Evolutionary conservation across 306 rosid species (phyloP), one percentile per base, ranked within the genome.

Genomic region (Vigna unguiculata): DNA sequence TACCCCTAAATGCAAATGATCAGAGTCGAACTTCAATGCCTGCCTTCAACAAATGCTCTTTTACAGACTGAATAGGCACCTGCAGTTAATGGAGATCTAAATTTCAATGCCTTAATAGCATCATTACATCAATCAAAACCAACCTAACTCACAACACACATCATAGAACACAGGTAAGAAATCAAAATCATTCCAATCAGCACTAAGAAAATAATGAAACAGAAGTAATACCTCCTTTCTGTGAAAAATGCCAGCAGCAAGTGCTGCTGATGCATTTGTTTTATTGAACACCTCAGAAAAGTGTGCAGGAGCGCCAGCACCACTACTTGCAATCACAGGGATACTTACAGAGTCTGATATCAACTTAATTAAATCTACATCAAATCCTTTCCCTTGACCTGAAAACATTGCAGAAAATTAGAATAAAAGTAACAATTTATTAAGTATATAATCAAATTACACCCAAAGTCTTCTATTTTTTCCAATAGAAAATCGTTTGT

Each of bases 331-430:
- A 6, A 96, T 96, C 81, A 96, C 99, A 0, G 99, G 99, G 83
- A 96, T 91, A 80, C 74, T 85, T 40, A 91, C 99, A 46, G 97
- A 89, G 75, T 92, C 93, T 57, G 99, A 92, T 77, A 96, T 87
- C 74, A 86, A 72, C 89, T 86, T 82, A 22, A 92, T 55, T 19
- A 96, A 69, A 75, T 89, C 96, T 49, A 85, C 78, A 77, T 96
- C 99, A 73, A 92, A 92, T 46, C 99, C 99, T 83, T 89, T 89
- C 74, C 97, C 97, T 89, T 96, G 99, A 88, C 99, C 99, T 92
- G 89, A 74, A 72, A 40, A 83, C 51, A 68, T 71, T 59, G 20
- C 51, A 77, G 48, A 49, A 67, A 38, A 38, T 72, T 75, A 57
- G 47, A 57, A 70, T 24, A 47, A 16, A 83, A 34, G 55, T 21